Base-by-base conservation (phyloP, 1,139 yeast genomes). In the Pichia sp. region DNA sequence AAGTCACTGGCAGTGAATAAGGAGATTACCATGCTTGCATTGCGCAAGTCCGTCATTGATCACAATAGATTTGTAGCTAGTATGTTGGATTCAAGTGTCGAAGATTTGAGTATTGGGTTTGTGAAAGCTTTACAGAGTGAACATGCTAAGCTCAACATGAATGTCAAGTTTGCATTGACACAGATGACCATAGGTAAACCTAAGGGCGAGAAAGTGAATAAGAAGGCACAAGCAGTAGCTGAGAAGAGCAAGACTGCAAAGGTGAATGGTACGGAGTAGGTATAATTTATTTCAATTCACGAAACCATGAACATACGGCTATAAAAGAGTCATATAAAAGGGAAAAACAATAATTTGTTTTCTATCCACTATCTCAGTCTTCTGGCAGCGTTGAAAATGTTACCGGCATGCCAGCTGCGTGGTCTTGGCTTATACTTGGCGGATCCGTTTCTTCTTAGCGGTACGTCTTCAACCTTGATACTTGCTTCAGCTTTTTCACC, bases 41-140 rank as follows among this genome's bases (percentile, higher is more conserved):
- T 23, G 53, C 57, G 45, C 51, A 13, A 51, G 26, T 38, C 47
- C 12, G 11, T 33, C 14, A 9, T 30, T 7, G 27, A 39, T 6
- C 20, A 43, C 25, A 27, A 35, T 15, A 19, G 29, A 16, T 55
- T 62, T 11, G 47, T 70, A 16, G 59, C 49, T 40, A 52, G 55
- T 5, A 36, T 62, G 18, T 51, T 69, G 1, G 53, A 62, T 18
- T 34, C 45, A 2, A 50, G 55, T 19, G 58, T 72, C 2, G 50
- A 47, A 8, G 68, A 67, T 35, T 63, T 69, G 1, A 57, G 63
- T 12, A 60, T 69, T 12, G 74, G 72, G 1, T 72, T 73, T 67
- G 52, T 72, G 29, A 55, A 59, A 14, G 56, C 59, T 5, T 39
- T 44, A 6, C n/a, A n/a, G n/a, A n/a, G n/a, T n/a, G 42, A 45